Conservation (phyloP, 148 eudicot species). For the Gaultheria prostrata region DNA sequence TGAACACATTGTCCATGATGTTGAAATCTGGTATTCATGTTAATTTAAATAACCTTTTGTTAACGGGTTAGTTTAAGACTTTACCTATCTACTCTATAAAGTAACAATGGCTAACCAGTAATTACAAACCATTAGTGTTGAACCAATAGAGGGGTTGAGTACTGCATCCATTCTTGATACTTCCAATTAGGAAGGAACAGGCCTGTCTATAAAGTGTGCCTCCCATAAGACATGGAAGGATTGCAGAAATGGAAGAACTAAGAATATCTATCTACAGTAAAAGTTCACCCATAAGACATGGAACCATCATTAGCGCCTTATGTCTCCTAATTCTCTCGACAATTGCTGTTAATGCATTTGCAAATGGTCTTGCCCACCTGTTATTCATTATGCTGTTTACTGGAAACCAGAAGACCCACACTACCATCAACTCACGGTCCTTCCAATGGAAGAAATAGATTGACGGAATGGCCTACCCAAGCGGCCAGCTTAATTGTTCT, state of each 20-base stretch:
- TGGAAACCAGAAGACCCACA: not conserved
- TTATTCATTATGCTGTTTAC: not conserved
- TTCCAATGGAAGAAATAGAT: not conserved
- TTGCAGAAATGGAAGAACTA: not conserved
- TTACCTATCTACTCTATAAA: not conserved
- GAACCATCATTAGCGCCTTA: not conserved
- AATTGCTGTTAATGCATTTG: not conserved
- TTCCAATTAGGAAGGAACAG: not conserved
- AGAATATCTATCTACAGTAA: not conserved
- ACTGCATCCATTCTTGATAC: not conserved
- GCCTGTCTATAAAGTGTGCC: not conserved
- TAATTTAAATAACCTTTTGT: not conserved
- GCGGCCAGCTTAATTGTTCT: not conserved
- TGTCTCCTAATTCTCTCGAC: not conserved
- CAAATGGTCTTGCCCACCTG: not conserved
- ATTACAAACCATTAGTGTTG: not conserved
- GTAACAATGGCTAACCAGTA: not conserved
- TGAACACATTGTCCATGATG: not conserved
- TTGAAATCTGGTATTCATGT: not conserved
- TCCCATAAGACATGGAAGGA: not conserved
- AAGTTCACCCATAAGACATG: not conserved
- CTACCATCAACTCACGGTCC: not conserved
- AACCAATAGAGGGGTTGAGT: not conserved
- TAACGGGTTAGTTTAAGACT: not conserved
- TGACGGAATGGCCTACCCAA: not conserved